Evolutionary conservation across 2,329 filamentous ascomycete species (phyloP), one percentile per base, ranked within the genome.

Genomic region (Paecilomyces niveus): DNA sequence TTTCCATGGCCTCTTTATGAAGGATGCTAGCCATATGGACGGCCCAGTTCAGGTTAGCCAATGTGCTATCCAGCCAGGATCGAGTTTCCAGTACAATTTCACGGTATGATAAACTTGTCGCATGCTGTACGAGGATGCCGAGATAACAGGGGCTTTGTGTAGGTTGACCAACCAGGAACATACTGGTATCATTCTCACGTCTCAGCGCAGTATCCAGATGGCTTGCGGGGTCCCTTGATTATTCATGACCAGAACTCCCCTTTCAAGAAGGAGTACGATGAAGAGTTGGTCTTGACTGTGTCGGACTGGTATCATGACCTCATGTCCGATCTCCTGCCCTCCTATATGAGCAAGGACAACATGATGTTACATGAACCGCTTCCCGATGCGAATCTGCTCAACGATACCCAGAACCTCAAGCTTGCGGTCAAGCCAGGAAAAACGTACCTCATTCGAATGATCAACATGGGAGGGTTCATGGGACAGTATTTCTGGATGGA

Each of bases 131-230:
- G 13, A 52, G 3, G 10, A 5, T 11, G 15, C 21, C 22, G 50
- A 45, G 18, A 45, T 45, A 45, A 45, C 50, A 21, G 45, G n/a
- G 21, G 21, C 15, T 24, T 10, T 32, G 15, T n/a, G 2, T 4
- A 80, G 77, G 67, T 77, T 15, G 63, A 82, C 52, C 86, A 89
- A 72, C 80, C 85, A 0, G 88, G 87, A 22, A 89, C 86, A 1
- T 90, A 89, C 71, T 90, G 87, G 88, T 90, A 90, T 64, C 86
- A 89, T 67, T 86, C 83, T 8, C 86, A 89, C 67, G 79, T 78
- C 11, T 76, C 78, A 57, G 83, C 80, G 18, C 86, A 88, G 69
- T 89, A 88, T 61, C 85, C 85, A 3, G 86, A 89, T 67, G 86
- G 86, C 22, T 74, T 88, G 2, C 77, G 85, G 33, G 84, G 79